Conservation (phyloP, 495 filamentous ascomycete genomes). For the Talaromyces nanjingensis region DNA sequence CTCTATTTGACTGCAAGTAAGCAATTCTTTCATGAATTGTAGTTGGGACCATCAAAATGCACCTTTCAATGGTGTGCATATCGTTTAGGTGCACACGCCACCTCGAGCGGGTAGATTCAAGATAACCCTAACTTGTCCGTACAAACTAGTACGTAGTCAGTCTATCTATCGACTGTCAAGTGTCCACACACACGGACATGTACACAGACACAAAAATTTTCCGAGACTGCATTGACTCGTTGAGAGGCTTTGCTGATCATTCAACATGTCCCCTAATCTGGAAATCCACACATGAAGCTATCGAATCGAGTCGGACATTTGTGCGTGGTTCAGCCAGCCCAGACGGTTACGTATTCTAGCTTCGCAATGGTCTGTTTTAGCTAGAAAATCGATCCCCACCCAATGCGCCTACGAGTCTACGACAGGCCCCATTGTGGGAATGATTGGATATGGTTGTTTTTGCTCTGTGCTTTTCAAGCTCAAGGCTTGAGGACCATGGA, state of each 20-base stretch:
- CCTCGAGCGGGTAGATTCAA: background rate
- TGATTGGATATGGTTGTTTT: background rate
- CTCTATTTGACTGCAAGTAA: background rate
- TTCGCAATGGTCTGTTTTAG: background rate
- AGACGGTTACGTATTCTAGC: background rate
- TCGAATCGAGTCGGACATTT: background rate
- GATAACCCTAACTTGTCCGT: background rate
- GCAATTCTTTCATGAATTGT: background rate
- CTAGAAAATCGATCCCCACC: background rate
- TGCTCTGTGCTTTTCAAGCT: background rate
- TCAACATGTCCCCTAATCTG: background rate
- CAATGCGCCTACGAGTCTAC: background rate
- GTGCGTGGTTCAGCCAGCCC: background rate
- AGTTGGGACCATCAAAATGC: background rate
- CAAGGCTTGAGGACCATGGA: background rate
- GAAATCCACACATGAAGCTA: background rate
- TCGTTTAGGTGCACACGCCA: background rate
- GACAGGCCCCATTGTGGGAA: background rate
- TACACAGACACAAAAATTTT: background rate
- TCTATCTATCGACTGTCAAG: background rate
- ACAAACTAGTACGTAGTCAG: background rate
- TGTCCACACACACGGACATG: background rate
- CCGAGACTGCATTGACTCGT: background rate
- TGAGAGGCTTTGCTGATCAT: background rate
- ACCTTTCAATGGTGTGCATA: background rate